phyloP scores from a whole-genome alignment of 768 basidiomycete species.

The Lactifluus echinatus region DNA sequence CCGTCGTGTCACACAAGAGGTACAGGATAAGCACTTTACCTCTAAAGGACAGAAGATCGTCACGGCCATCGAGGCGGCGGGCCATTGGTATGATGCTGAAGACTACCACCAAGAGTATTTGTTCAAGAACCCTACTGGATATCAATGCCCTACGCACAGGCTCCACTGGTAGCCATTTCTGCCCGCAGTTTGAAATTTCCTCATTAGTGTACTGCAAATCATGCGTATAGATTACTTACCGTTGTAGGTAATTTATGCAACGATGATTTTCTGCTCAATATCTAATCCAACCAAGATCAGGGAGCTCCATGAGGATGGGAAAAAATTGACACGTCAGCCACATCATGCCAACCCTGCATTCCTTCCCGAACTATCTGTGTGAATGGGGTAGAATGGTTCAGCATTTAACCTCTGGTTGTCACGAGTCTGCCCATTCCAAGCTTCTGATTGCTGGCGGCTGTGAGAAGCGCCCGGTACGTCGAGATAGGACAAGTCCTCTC shows the following conservation, averaged over 20 bases:
- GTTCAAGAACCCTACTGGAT: slow-evolving; percentile 79
- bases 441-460: not conserved
- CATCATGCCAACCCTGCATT: slow-evolving; percentile 79
- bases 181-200: not conserved
- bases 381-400: slow-evolving; percentile 95
- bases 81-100: slow-evolving; percentile 76
- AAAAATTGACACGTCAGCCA: slow-evolving; percentile 29
- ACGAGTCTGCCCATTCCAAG: slow-evolving; percentile 19
- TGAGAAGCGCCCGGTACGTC: not conserved
- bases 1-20: slow-evolving; percentile 66
- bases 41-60: slow-evolving; percentile 63
- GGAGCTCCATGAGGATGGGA: slow-evolving; percentile 19
- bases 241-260: slow-evolving; percentile 77
- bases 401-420: slow-evolving; percentile 70
- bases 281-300: slow-evolving; percentile 49
- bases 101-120: slow-evolving; percentile 78
- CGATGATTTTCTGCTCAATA: slow-evolving; percentile 81
- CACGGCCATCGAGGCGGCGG: slow-evolving; percentile 63
- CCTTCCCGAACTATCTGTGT: slow-evolving; percentile 89
- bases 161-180: slow-evolving; percentile 63
- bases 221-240: not conserved
- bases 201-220: not conserved
- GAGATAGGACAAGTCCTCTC: slow-evolving; percentile 19
- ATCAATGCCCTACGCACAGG: slow-evolving; percentile 85
- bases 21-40: slow-evolving; percentile 77